phyloP scores from a whole-genome alignment of 345 rosid species.

The Anacardium occidentale region DNA sequence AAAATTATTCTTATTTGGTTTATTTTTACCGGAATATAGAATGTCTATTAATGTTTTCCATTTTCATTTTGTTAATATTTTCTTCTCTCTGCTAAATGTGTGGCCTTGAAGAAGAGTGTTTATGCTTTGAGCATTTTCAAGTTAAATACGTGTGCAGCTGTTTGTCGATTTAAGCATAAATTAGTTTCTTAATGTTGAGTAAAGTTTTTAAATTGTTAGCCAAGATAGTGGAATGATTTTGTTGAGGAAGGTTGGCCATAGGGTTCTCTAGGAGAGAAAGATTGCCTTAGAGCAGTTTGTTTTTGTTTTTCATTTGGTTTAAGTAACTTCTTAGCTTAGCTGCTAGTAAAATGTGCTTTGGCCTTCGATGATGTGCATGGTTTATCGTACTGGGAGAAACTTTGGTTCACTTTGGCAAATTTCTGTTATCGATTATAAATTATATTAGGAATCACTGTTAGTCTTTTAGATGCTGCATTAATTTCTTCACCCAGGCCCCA shows the following conservation, averaged over 20 bases:
- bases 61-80: constrained; percentile 3
- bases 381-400: neutral
- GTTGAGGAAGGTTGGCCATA: neutral
- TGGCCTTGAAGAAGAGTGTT: neutral
- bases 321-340: neutral
- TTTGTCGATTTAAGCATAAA: no score
- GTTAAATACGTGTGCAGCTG: neutral
- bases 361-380: neutral
- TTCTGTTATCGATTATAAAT: neutral
- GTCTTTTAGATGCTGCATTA: neutral
- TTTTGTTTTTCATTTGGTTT: neutral
- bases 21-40: neutral
- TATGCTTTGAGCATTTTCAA: constrained; percentile 1
- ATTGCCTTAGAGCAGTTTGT: neutral
- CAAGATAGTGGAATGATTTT: neutral
- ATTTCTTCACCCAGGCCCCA: neutral
- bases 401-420: neutral
- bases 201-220: neutral
- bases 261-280: neutral
- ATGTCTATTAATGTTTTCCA: neutral
- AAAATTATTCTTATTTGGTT: neutral
- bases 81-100: neutral
- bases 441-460: constrained; percentile 6
- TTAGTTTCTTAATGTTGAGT: neutral
- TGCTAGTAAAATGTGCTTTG: neutral